phyloP scores from a whole-genome alignment of 1,284 basidiomycete species.

The Acaromyces ingoldii region DNA sequence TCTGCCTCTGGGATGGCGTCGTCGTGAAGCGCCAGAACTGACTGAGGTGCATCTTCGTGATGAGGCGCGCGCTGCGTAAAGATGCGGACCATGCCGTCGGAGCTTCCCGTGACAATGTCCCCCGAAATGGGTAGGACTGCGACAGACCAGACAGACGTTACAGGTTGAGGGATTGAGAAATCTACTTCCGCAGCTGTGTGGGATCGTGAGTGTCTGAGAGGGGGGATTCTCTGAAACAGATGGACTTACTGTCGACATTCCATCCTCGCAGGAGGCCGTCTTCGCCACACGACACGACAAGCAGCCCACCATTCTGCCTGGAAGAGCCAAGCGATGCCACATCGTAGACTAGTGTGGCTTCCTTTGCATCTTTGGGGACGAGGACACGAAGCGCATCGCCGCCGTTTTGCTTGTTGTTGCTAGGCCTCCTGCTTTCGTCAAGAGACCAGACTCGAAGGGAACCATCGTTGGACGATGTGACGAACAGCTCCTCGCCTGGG shows the following conservation, averaged over 20 bases:
- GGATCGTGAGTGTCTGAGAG: no score
- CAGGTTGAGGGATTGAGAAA: constrained; percentile 18
- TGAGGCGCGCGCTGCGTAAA: constrained; percentile 13
- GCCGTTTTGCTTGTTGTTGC: not conserved
- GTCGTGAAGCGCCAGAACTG: no score
- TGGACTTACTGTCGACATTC: constrained; percentile 16
- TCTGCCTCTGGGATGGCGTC: no score
- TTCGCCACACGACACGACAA: constrained; percentile 19
- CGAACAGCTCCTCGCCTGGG: not conserved
- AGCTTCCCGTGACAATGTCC: constrained; percentile 25
- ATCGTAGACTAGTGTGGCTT: constrained; percentile 1
- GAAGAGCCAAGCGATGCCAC: not conserved
- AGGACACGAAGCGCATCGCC: not conserved
- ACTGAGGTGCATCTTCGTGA: no score
- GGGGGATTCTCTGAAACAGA: no score
- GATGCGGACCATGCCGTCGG: constrained; percentile 24
- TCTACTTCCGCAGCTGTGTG: constrained; percentile 2
- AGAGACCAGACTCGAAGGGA: not conserved
- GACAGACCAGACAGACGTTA: constrained; percentile 24
- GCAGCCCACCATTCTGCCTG: not conserved
- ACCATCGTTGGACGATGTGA: constrained; percentile 2
- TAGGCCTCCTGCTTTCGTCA: not conserved
- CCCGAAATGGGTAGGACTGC: constrained; percentile 14
- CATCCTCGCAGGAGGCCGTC: constrained; percentile 23
- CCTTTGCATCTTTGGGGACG: not conserved